Conservation (phyloP, 139 green algal genomes). For the Chlamydomonas sp. region DNA sequence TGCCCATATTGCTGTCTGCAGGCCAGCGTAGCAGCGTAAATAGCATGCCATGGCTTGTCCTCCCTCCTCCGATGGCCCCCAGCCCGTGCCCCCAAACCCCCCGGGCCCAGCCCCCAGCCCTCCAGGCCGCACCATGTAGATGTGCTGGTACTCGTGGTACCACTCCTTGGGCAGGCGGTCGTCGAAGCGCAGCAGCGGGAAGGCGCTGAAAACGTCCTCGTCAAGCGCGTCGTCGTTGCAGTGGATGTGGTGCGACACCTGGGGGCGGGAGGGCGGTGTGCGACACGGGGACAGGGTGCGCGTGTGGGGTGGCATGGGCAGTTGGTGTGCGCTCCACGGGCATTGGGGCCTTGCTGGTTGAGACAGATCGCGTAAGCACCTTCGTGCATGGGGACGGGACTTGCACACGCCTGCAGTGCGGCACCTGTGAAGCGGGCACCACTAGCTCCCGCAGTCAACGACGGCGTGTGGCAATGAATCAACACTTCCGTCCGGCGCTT, state of each 20-base stretch:
- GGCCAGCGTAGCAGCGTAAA: not conserved
- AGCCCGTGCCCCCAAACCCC: not conserved
- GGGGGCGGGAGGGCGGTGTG: slow-evolving; percentile 27
- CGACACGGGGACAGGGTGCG: not conserved
- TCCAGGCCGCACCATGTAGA: slow-evolving; percentile 74
- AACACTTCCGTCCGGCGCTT: too few species aligned
- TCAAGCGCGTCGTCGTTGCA: slow-evolving; percentile 90
- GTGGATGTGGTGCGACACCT: slow-evolving; percentile 91
- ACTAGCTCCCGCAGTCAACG: too few species aligned
- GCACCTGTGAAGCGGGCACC: too few species aligned
- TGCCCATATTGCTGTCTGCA: not conserved
- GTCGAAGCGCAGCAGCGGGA: slow-evolving; percentile 87
- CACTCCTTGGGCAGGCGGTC: slow-evolving; percentile 66
- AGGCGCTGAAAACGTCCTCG: slow-evolving; percentile 83
- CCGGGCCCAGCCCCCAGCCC: too few species aligned
- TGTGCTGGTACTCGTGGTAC: slow-evolving; percentile 88
- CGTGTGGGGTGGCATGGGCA: too few species aligned
- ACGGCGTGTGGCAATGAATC: too few species aligned
- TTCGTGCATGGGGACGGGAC: too few species aligned
- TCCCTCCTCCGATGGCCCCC: not conserved
- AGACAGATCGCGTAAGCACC: too few species aligned
- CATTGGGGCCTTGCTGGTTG: too few species aligned
- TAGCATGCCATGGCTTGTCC: not conserved
- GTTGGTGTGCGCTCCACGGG: too few species aligned
- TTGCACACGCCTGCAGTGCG: too few species aligned